A percentile compares a stretch with the other conserved stretches of the same genome.
phyloP scores from a whole-genome alignment of 1,139 yeast genomes.

The Geotrichum histeridarum region DNA sequence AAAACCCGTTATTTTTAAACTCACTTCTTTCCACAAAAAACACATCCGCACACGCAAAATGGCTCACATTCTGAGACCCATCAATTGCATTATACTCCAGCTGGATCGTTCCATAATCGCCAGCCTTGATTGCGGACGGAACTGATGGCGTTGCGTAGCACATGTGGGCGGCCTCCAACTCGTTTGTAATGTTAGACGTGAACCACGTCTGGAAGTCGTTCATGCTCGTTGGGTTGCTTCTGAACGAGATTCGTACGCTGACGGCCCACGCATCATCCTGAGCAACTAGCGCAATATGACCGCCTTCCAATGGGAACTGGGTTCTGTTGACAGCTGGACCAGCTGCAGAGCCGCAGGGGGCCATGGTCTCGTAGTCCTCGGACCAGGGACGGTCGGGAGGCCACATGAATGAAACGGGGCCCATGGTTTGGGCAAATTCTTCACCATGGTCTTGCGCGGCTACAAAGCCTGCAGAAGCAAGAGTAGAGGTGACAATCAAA shows the following conservation, averaged over 20 bases:
- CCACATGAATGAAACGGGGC: constrained; percentile 42
- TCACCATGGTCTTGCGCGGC: constrained; percentile 37
- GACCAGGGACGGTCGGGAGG: constrained; percentile 44
- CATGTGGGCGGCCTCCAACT: constrained; percentile 42
- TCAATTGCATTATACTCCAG: constrained; percentile 40
- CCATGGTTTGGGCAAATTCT: constrained; percentile 39
- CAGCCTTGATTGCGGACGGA: constrained; percentile 36
- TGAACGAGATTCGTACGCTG: constrained; percentile 39
- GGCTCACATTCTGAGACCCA: constrained; percentile 38
- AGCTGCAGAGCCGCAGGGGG: constrained; percentile 43
- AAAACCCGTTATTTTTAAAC: constrained; percentile 36
- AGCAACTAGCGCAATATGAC: constrained; percentile 42
- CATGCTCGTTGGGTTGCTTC: constrained; percentile 37
- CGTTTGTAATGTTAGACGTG: constrained; percentile 37
- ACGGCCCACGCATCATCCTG: constrained; percentile 40
- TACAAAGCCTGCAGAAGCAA: constrained; percentile 31
- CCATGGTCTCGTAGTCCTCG: constrained; percentile 40
- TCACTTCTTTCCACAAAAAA: constrained; percentile 39
- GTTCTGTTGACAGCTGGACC: constrained; percentile 36
- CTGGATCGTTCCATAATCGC: constrained; percentile 42
- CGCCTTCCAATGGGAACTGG: constrained; percentile 42
- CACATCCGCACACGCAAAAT: constrained; percentile 42
- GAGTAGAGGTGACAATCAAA: constrained; percentile 8
- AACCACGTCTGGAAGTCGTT: constrained; percentile 41
- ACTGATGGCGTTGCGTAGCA: constrained; percentile 42